Evolutionary conservation across 306 rosid species (phyloP), one percentile per base, ranked within the genome.

Genomic region (Bauhinia variegata): DNA sequence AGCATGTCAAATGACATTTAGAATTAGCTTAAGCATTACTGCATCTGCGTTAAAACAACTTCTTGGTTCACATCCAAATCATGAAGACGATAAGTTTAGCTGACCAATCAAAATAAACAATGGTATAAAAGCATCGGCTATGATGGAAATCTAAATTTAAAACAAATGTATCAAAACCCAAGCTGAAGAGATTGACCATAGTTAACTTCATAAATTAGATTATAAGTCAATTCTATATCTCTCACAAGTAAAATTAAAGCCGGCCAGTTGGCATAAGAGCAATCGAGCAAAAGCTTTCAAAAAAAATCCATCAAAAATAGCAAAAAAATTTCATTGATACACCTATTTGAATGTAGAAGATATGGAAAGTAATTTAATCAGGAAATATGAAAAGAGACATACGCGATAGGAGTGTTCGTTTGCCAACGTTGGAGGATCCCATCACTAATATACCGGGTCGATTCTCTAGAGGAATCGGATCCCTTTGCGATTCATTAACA

Each of bases 401-500:
- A 92, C 96, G 88, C 33, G 95, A 92, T 16, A 89, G 63, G 48
- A 92, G 87, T 14, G 95, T 85, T 74, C 89, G 90, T 78, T 92
- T 89, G 82, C 89, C 96, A 42, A 84, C 96, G 60, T 74, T 83
- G 70, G 98, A 72, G 65, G 89, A 71, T 62, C 98, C 98, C 11
- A 92, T 50, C 11, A 92, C 34, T 67, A 89, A 73, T 66, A 89
- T 74, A 49, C 82, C 91, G 2, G 98, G 96, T 61, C 91, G 84
- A 51, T 63, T 84, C 61, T 84, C 85, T 18, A 80, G 73, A 80
- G 80, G 44, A 67, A 37, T n/a, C 10, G 72, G 65, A 70, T 75
- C 78, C 46, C 54, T 50, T 43, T 12, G 80, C 41, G 76, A 64
- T 49, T 65, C 55, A 32, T 47, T 60, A 42, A 63, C 49, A 34